Base-by-base conservation (phyloP, 306 rosid genomes). In the Begonia peltatifolia region DNA sequence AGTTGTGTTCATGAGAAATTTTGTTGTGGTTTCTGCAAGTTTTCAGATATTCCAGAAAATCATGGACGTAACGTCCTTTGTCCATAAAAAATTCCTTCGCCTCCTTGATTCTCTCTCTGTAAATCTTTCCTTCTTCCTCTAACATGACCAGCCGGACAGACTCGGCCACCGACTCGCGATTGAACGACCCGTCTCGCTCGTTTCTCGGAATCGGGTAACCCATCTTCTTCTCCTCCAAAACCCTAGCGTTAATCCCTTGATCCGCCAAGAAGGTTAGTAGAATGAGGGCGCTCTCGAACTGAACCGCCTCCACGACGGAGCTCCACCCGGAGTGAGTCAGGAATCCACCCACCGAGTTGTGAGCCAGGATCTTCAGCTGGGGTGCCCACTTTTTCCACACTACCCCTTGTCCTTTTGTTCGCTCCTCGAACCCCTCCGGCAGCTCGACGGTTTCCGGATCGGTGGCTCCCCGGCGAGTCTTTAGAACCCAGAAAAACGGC, bases 321-420 rank as follows among this genome's bases (percentile, higher is more conserved):
- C 73, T 63, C 82, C 82, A 79, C 11, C 86, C 86, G 0, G 68
- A 65, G 42, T 79, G 86, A 44, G 66, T 63, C 68, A 79, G 20
- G 43, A 66, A 75, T 12, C 66, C 79, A 0, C 86, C 79, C 0
- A 79, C 54, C 0, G 75, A 61, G 1, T 43, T 41, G 13, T 79
- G 77, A 0, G 60, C 71, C 41, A 79, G 6, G 2, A 79, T 72
- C 56, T 72, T 72, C 12, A 72, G 2, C 43, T 79, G 79, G 0
- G 77, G 76, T 0, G 60, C 82, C 77, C 82, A 79, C 2, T 6
- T 38, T 3, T 46, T 64, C 9, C 79, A 79, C 47, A 76, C 72
- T 9, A 76, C 14, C 0, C 81, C 83, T 0, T 43, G 67, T 9
- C 14, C 74, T 50, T 20, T 55, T 1, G 68, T 70, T 9, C 80